These are phyloP conservation scores for Candida smagusa DNA, from an alignment of 1,139 yeast species.

Conservation along the genomic window DNA sequence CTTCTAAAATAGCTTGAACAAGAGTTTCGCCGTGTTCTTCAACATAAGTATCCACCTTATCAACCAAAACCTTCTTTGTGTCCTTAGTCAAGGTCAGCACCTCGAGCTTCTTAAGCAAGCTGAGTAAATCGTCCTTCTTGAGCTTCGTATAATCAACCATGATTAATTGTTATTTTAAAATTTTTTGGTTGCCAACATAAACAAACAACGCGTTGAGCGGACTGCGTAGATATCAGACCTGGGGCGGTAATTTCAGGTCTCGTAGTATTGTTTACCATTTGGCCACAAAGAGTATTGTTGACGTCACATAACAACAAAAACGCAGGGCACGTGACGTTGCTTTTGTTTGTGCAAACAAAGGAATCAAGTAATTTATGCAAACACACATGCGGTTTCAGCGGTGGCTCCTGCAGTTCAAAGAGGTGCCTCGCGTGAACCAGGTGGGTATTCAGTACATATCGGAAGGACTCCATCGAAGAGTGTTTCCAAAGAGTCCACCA, in stretches of 20 bases:
- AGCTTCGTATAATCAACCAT: slow-evolving; percentile 30
- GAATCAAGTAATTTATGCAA: no score
- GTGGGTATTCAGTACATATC: slow-evolving; percentile 69
- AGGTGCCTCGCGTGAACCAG: slow-evolving; percentile 58
- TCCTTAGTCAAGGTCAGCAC: slow-evolving; percentile 35
- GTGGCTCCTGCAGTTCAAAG: slow-evolving; percentile 10
- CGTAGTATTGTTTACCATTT: no score
- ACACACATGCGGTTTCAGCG: no score
- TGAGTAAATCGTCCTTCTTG: slow-evolving; percentile 40
- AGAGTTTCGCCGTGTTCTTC: slow-evolving; percentile 33
- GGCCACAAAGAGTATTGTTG: no score
- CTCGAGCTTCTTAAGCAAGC: slow-evolving; percentile 34
- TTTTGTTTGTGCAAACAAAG: no score
- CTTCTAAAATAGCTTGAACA: slow-evolving; percentile 12
- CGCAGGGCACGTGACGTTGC: no score
- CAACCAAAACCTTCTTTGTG: slow-evolving; percentile 42
- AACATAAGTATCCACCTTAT: slow-evolving; percentile 38
- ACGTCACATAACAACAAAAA: no score
- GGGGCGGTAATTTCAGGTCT: no score
- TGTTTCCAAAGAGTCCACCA: slow-evolving; percentile 48
- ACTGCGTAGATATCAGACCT: no score
- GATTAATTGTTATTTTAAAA: background rate
- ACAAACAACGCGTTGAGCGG: background rate
- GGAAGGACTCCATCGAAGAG: slow-evolving; percentile 50
- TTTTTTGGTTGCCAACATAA: background rate